Evolutionary conservation across 768 basidiomycete species (phyloP), one percentile per base, ranked within the genome.

Genomic region (Amanita fuliginea): DNA sequence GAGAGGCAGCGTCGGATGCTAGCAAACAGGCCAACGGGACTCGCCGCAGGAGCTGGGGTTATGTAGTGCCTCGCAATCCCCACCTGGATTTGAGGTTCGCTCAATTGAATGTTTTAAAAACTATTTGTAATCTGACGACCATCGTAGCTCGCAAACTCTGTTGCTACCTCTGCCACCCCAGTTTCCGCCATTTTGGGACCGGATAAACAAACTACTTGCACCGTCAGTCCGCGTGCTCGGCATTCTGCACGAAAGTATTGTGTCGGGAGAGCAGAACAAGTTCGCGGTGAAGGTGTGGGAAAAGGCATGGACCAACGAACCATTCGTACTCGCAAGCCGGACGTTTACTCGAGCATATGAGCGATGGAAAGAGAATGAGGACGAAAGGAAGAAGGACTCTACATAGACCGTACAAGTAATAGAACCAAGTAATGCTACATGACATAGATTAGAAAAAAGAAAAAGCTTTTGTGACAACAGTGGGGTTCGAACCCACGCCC

Each of bases 271-370:
- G 51, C 78, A 82, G 53, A 67, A 59, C 43, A 65, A 77, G 55
- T 77, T 88, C 58, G 79, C 74, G 2, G 56, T 56, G 26, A 76
- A 77, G 3, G 62, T 81, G 13, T 78, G 77, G 75, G 77, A 82
- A 58, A 86, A 82, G 59, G 76, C 81, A 14, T 70, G 67, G 64
- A 75, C 78, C 1, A 68, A 70, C 10, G 81, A 86, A 47, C 86
- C 86, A 0, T 77, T 70, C 47, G 58, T 70, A 35, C 64, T 77
- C 16, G 74, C 71, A 2, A 65, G 64, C 45, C 64, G 68, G 42
- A 68, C 73, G 10, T 64, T 70, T 37, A 61, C 57, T 51, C 59
- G 61, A 48, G 65, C 66, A 30, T 73, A 71, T 42, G 69, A 75
- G 48, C 64, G 66, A 30, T 73, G 73, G 71, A 75, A 71, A 56